phyloP scores from a whole-genome alignment of 352 stramenopile genomes.

The Blastocystis sp. region DNA sequence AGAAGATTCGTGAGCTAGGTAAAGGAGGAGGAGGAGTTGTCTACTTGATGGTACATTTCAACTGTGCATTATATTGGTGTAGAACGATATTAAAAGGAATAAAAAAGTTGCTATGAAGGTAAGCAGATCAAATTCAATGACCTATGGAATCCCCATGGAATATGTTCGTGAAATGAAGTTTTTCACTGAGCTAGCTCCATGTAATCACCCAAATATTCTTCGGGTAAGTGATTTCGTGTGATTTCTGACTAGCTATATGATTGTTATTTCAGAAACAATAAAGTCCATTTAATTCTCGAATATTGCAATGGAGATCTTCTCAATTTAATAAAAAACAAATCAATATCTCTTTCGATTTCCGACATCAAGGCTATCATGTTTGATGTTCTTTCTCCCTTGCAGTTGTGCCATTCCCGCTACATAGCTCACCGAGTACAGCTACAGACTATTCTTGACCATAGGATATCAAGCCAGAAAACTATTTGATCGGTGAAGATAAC shows the following conservation, averaged over 20 bases:
- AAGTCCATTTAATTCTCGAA: conserved; percentile 21
- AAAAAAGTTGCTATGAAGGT: conserved; percentile 21
- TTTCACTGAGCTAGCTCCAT: not conserved
- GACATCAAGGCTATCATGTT: conserved; percentile 39
- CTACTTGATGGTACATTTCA: not conserved
- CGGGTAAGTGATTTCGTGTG: not conserved
- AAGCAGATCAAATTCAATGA: not conserved
- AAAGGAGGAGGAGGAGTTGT: conserved; percentile 32
- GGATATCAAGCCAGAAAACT: conserved; percentile 59
- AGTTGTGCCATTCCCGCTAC: not conserved
- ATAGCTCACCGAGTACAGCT: conserved; percentile 9
- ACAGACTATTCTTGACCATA: not conserved
- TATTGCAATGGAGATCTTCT: conserved; percentile 3
- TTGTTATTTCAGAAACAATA: conserved; percentile 6
- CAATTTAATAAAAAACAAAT: conserved; percentile 3
- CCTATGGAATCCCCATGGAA: conserved; percentile 25
- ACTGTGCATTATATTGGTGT: not conserved
- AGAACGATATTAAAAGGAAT: conserved; percentile 4
- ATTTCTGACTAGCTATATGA: not conserved
- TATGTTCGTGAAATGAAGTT: conserved; percentile 57
- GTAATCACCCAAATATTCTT: conserved; percentile 42
- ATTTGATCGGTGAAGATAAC: conserved; percentile 12
- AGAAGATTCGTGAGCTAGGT: not conserved
- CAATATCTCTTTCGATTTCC: not conserved
- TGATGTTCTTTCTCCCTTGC: conserved; percentile 41